Conservation (phyloP, 768 basidiomycete species). For the Boletellus emodensis region DNA sequence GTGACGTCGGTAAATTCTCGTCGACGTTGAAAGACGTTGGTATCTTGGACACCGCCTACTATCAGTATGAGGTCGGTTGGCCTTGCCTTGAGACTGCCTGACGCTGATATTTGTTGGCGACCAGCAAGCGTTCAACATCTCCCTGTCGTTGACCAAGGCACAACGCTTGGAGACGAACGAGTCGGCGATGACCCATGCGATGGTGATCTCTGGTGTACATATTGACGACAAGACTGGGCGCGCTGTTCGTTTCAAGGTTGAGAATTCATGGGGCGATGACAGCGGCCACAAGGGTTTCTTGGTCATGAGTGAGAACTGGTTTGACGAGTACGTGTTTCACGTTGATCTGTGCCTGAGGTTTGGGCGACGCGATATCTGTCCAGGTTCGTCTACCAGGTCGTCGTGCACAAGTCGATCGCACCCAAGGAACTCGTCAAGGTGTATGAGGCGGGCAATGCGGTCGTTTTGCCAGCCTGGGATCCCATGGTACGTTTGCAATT, state of each 20-base stretch:
- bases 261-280: conserved; percentile 89
- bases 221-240: conserved; percentile 64
- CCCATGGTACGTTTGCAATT: conserved; percentile 26
- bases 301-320: conserved; percentile 92
- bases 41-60: conserved; percentile 83
- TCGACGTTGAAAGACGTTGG: conserved; percentile 53
- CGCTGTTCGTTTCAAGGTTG: conserved; percentile 90
- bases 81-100: not conserved
- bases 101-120: conserved; percentile 5
- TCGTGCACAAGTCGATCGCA: conserved; percentile 76
- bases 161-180: conserved; percentile 80
- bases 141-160: conserved; percentile 76
- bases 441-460: conserved; percentile 60
- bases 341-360: not conserved
- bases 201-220: conserved; percentile 88
- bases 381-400: conserved; percentile 91
- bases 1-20: conserved; percentile 89
- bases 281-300: conserved; percentile 83
- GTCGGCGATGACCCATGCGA: conserved; percentile 89
- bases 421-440: conserved; percentile 79
- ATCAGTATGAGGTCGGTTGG: conserved; percentile 66
- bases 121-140: conserved; percentile 80
- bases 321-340: conserved; percentile 64
- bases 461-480: conserved; percentile 87
- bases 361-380: not conserved